Conservation (phyloP, 352 stramenopile species). For the Plasmopara viticola region DNA sequence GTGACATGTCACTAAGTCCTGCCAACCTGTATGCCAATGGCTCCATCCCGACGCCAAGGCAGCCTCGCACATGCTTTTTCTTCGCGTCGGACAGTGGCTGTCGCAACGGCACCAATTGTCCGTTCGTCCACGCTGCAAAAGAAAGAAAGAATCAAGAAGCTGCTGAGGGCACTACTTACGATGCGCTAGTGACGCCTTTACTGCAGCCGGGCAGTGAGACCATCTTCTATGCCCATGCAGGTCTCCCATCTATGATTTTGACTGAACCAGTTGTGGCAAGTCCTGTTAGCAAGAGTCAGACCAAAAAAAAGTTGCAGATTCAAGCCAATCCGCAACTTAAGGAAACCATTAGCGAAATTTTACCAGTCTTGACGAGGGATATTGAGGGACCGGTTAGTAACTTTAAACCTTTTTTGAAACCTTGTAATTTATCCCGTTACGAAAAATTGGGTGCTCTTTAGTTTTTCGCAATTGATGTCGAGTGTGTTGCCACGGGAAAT, state of each 20-base stretch:
- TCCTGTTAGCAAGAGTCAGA: slow-evolving; percentile 4
- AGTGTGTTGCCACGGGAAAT: slow-evolving; percentile 87
- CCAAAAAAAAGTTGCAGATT: slow-evolving; percentile 44
- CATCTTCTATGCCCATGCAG: slow-evolving; percentile 31
- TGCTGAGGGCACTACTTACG: slow-evolving; percentile 4
- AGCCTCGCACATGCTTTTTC: slow-evolving; percentile 42
- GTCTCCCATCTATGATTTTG: background rate
- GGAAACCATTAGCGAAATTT: slow-evolving; percentile 70
- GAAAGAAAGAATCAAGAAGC: slow-evolving; percentile 5
- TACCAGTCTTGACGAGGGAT: slow-evolving; percentile 65
- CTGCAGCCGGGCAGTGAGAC: slow-evolving; percentile 12
- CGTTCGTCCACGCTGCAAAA: slow-evolving; percentile 37
- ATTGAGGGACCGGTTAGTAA: slow-evolving; percentile 62
- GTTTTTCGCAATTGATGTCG: slow-evolving; percentile 91
- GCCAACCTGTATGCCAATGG: slow-evolving; percentile 37
- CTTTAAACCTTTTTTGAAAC: slow-evolving; percentile 3
- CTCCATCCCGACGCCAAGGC: slow-evolving; percentile 10
- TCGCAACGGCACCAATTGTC: slow-evolving; percentile 56
- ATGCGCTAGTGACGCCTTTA: slow-evolving; percentile 7
- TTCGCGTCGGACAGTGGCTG: slow-evolving; percentile 47
- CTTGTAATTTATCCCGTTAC: background rate
- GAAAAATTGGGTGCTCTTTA: slow-evolving; percentile 10
- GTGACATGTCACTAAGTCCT: slow-evolving; percentile 18
- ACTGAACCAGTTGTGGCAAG: slow-evolving; percentile 16
- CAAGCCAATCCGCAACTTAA: slow-evolving; percentile 62